Base-by-base conservation (phyloP, 73 alveolate species). In the Stentor roeselii region DNA sequence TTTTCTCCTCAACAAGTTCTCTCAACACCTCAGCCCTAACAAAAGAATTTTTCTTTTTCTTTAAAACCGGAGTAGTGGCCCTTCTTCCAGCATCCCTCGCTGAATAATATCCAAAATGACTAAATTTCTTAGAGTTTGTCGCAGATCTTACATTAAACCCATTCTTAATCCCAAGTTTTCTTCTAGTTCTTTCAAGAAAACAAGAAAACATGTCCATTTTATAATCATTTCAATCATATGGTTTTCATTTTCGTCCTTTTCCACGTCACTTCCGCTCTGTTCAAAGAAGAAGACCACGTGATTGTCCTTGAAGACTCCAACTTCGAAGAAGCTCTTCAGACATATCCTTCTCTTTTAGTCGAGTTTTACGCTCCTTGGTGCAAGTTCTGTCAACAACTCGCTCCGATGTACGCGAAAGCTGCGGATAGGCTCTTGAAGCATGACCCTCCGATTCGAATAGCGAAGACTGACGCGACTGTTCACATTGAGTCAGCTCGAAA, bases 331-430 rank as follows among this genome's bases (percentile, higher is more conserved):
- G 80, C 34, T 34, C 37, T 67, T 27, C 14, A 21, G 42, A 34
- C 37, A 1, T 21, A 67, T 2, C 80, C 80, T 32, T 34, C 21
- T 30, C 27, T 67, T 1, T 39, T 76, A 21, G 91, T 88, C 36
- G 88, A 86, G 82, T 88, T 86, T 37, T 88, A 86, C 86, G 93
- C 94, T 3, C 98, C 99, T 15, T 96, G 99, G 99, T 94, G 99
- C 84, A 99, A 98, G 34, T 99, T 95, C 83, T 97, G 99, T 87
- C 90, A 94, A 90, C 82, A 87, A 3, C 88, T 97, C 21, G 97
- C 95, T 36, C 99, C 99, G 0, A 95, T 93, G 39, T 96, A 97
- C 92, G 97, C 95, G 86, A 92, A 96, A 90, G 97, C 97, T 32
- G 98, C 99, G n/a, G 86, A 87, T 60, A 92, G 92, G 6, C 85